phyloP scores from a whole-genome alignment of 345 rosid species.

The Pistacia vera region DNA sequence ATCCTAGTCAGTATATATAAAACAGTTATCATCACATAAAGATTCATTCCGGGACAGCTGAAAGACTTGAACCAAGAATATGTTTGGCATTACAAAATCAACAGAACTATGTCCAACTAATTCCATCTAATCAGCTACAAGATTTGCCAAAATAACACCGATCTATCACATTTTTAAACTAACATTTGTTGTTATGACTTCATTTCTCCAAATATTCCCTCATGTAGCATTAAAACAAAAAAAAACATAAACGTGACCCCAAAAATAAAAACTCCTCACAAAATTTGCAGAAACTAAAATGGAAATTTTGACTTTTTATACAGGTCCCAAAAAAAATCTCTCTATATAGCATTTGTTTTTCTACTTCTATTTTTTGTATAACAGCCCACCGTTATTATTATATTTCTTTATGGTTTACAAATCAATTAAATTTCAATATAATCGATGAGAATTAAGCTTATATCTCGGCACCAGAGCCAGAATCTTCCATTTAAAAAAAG shows the following conservation, averaged over 20 bases:
- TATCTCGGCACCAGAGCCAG: neutral
- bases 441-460: neutral
- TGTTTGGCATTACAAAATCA: neutral
- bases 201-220: neutral
- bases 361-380: too few relatives aligned
- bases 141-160: neutral
- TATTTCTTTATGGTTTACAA: neutral
- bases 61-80: neutral
- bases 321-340: neutral
- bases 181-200: neutral
- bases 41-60: neutral
- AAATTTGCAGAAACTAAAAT: neutral
- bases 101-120: neutral
- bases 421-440: neutral
- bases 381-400: neutral
- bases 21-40: neutral
- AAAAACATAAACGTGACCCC: neutral
- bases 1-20: neutral
- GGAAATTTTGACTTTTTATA: neutral
- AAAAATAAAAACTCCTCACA: neutral
- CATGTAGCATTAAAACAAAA: neutral
- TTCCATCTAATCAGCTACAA: neutral
- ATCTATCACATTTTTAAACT: neutral
- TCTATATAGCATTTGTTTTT: too few relatives aligned
- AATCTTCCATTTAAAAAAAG: neutral